Percentiles rank a stretch among this genome's conserved stretches.
Evolutionary conservation across 2,329 filamentous ascomycete species (phyloP).

Genomic region (Albifimbria verrucaria): DNA sequence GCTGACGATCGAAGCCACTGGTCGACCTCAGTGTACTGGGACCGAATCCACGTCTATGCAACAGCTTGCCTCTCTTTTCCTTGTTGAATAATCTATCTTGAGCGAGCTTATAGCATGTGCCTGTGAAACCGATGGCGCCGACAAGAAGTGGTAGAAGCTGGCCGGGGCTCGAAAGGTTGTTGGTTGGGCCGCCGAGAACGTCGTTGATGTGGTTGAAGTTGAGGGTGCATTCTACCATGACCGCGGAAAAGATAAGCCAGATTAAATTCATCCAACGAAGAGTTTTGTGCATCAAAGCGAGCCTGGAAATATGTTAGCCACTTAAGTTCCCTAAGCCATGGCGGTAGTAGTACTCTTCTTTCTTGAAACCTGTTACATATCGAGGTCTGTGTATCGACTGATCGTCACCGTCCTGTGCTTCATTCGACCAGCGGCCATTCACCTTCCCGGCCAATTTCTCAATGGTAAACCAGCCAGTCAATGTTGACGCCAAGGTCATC

Average conservation of each 20-base stretch:
- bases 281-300: conserved; percentile 14
- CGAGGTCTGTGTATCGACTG: conserved; percentile 5
- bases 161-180: conserved; percentile 14
- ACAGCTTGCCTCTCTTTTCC: not conserved
- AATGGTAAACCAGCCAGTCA: conserved; percentile 11
- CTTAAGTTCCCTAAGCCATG: not conserved
- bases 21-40: conserved; percentile 1
- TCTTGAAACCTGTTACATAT: conserved; percentile 17
- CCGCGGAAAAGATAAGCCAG: conserved; percentile 21
- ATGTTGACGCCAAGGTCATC: conserved; percentile 15
- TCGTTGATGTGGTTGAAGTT: conserved; percentile 21
- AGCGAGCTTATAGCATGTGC: conserved; percentile 13
- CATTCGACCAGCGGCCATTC: not conserved
- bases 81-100: conserved; percentile 9
- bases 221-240: conserved; percentile 21
- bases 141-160: conserved; percentile 19
- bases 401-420: not conserved
- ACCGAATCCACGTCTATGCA: conserved; percentile 2
- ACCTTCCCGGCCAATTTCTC: not conserved
- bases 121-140: conserved; percentile 16
- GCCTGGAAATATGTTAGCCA: conserved; percentile 7
- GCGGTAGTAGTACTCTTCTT: conserved; percentile 13
- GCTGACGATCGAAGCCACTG: conserved; percentile 3
- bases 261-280: conserved; percentile 18
- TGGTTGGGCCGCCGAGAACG: conserved; percentile 15